Conservation (phyloP, 345 rosid species). For the Abelmoschus esculentus region DNA sequence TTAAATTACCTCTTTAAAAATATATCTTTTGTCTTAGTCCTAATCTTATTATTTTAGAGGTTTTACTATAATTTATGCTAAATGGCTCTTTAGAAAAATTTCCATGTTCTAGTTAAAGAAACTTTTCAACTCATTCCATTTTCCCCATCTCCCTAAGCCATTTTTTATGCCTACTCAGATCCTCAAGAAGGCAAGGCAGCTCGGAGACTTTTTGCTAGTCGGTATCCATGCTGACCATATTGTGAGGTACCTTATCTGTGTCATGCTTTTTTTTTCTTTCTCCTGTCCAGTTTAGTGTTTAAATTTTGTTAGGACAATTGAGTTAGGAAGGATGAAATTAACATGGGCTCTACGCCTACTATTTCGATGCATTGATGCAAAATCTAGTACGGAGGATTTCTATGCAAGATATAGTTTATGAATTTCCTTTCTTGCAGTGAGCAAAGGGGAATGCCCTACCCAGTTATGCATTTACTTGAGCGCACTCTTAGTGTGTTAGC, state of each 20-base stretch:
- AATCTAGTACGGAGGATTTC: neutral
- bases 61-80: neutral
- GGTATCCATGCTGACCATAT: slow-evolving; percentile 79
- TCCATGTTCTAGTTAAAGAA: neutral
- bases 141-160: neutral
- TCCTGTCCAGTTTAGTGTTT: neutral
- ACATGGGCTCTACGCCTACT: neutral
- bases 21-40: neutral
- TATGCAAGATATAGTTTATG: neutral
- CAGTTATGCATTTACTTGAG: slow-evolving; percentile 90
- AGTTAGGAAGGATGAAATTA: neutral
- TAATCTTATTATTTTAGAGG: neutral
- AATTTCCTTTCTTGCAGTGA: slow-evolving; percentile 40
- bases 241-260: slow-evolving; percentile 53
- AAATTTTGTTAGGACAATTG: neutral
- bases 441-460: slow-evolving; percentile 59
- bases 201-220: slow-evolving; percentile 87
- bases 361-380: neutral
- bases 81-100: neutral
- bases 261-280: neutral
- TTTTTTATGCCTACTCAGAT: slow-evolving; percentile 33
- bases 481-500: slow-evolving; percentile 84
- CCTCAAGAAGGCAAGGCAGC: slow-evolving; percentile 79
- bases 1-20: neutral
- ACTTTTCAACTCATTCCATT: neutral